Evolutionary conservation across 2,329 filamentous ascomycete genomes (phyloP).

Genomic region (Capronia americana): DNA sequence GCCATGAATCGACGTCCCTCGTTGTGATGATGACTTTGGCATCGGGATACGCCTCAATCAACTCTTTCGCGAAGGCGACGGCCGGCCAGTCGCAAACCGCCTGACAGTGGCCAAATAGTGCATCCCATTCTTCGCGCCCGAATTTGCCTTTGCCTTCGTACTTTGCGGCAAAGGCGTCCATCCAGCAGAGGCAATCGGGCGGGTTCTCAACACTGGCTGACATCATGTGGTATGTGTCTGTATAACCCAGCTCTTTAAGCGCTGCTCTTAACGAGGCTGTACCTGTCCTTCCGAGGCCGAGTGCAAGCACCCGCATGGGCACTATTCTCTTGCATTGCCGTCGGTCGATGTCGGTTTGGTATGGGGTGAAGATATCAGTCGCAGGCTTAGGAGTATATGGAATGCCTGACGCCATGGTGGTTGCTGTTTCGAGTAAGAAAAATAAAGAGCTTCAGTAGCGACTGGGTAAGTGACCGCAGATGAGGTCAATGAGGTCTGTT

Average conservation of each 20-base stretch:
- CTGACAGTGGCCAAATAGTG: conserved; percentile 69
- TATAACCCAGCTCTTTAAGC: conserved; percentile 69
- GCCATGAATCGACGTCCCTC: conserved; percentile 70
- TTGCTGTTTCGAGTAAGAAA: conserved; percentile 15
- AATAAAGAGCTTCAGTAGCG: conserved; percentile 6
- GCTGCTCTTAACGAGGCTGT: conserved; percentile 72
- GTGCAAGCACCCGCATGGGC: conserved; percentile 74
- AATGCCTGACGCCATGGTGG: conserved; percentile 40
- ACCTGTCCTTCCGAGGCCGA: conserved; percentile 73
- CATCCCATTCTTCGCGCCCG: conserved; percentile 71
- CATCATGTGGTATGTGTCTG: conserved; percentile 74
- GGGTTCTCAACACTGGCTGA: conserved; percentile 72
- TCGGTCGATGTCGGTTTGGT: conserved; percentile 71
- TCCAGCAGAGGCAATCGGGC: conserved; percentile 72
- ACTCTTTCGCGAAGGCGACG: conserved; percentile 70
- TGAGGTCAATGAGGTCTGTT: background rate
- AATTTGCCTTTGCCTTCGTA: conserved; percentile 68
- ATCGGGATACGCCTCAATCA: conserved; percentile 74
- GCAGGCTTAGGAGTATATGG: conserved; percentile 48
- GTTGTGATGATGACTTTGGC: conserved; percentile 74
- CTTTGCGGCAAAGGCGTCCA: conserved; percentile 69
- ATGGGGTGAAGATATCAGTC: conserved; percentile 60
- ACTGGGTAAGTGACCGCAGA: background rate
- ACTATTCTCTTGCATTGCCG: conserved; percentile 69
- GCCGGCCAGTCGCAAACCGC: conserved; percentile 73